These are phyloP conservation scores for Chaetomium cochliodes DNA, from an alignment of 495 filamentous ascomycete genomes.

Conservation along the genomic window DNA sequence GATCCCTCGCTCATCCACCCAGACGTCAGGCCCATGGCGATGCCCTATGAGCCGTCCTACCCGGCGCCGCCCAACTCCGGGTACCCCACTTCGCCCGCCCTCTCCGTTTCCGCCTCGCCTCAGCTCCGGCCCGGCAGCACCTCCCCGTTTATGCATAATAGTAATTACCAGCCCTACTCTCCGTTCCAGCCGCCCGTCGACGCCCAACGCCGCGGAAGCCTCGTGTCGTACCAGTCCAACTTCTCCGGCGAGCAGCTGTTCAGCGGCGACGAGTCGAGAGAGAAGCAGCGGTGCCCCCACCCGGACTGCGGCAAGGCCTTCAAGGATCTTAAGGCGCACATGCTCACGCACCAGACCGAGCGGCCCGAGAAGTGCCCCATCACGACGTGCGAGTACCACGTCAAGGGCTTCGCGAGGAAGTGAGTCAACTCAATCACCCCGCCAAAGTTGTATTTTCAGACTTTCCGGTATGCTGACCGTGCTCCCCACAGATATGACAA, in stretches of 20 bases:
- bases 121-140: slow-evolving; percentile 47
- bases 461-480: not conserved
- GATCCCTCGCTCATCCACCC: slow-evolving; percentile 53
- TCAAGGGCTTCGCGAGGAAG: slow-evolving; percentile 94
- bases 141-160: slow-evolving; percentile 45
- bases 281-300: slow-evolving; percentile 69
- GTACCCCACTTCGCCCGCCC: slow-evolving; percentile 47
- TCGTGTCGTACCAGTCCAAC: slow-evolving; percentile 35
- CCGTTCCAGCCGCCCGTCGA: slow-evolving; percentile 61
- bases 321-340: slow-evolving; percentile 93
- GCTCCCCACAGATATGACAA: slow-evolving; percentile 69
- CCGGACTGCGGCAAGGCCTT: slow-evolving; percentile 84
- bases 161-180: slow-evolving; percentile 60
- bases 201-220: slow-evolving; percentile 37
- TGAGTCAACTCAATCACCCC: slow-evolving; percentile 12
- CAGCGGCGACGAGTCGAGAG: slow-evolving; percentile 64
- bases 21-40: slow-evolving; percentile 48
- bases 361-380: slow-evolving; percentile 97
- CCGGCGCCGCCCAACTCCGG: slow-evolving; percentile 41
- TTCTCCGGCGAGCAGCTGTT: slow-evolving; percentile 54
- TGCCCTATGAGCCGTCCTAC: slow-evolving; percentile 46
- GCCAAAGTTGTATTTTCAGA: not conserved
- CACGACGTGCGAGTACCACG: slow-evolving; percentile 88
- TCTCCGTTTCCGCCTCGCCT: slow-evolving; percentile 49
- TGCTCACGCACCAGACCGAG: slow-evolving; percentile 93